A percentile compares a stretch with the other conserved stretches of the same genome.
Conservation (phyloP, 805 yeast genomes). For the Isabelozyma pseudorhagii region DNA sequence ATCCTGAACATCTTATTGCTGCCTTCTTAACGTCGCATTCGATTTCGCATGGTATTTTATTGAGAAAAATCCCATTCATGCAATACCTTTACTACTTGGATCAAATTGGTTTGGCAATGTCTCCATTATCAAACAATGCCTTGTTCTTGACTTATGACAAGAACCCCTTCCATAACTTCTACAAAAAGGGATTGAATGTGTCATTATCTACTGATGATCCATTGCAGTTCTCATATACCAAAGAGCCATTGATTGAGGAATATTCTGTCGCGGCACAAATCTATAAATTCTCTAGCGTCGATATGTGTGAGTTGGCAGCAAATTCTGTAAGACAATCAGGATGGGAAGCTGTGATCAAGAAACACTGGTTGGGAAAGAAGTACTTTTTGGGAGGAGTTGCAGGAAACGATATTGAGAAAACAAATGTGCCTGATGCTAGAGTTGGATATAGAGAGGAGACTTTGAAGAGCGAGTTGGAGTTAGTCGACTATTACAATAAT, state of each 20-base stretch:
- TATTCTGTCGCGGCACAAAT: slow-evolving; percentile 98
- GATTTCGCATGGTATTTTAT: slow-evolving; percentile 90
- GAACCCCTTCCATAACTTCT: slow-evolving; percentile 89
- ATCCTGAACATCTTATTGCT: slow-evolving; percentile 91
- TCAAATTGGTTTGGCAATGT: slow-evolving; percentile 97
- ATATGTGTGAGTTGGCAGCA: slow-evolving; percentile 94
- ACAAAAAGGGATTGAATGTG: slow-evolving; percentile 90
- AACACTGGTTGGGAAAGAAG: slow-evolving; percentile 86
- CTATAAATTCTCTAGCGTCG: slow-evolving; percentile 89
- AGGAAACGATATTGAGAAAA: slow-evolving; percentile 88
- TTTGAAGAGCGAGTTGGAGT: slow-evolving; percentile 62
- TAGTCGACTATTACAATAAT: slow-evolving; percentile 56
- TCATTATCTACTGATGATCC: slow-evolving; percentile 98
- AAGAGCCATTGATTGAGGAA: slow-evolving; percentile 96
- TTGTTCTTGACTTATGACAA: slow-evolving; percentile 93
- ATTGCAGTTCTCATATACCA: slow-evolving; percentile 91
- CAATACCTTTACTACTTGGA: slow-evolving; percentile 92
- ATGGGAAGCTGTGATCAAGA: slow-evolving; percentile 80
- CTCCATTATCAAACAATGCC: slow-evolving; percentile 96
- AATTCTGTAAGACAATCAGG: slow-evolving; percentile 94
- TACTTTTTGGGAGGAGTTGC: slow-evolving; percentile 58
- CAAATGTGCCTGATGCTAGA: slow-evolving; percentile 91
- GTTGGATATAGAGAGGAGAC: slow-evolving; percentile 84
- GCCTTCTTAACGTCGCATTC: slow-evolving; percentile 89
- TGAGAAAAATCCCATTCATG: slow-evolving; percentile 91